Conservation (phyloP, 208 protist genomes). For the Trypanosoma scelopori region DNA sequence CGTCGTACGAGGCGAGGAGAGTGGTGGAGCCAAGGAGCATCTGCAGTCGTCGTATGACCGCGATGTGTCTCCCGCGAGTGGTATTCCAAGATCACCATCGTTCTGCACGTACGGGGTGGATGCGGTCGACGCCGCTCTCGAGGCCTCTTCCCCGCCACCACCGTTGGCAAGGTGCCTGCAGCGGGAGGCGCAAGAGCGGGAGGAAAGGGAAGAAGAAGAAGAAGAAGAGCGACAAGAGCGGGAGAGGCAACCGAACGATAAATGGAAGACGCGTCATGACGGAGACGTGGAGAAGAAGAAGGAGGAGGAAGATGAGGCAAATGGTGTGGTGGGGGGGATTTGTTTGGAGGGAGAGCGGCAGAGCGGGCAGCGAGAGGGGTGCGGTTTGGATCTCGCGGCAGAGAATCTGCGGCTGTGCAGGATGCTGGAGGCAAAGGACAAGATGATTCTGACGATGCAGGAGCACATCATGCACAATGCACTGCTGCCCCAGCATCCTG, state of each 20-base stretch:
- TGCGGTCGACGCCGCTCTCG: neutral
- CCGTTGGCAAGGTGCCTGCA: constrained; percentile 13
- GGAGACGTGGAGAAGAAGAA: neutral
- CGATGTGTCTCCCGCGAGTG: constrained; percentile 15
- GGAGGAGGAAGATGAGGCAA: neutral
- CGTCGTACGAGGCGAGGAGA: neutral
- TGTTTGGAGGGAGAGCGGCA: neutral
- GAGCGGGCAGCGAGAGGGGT: neutral
- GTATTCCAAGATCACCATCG: constrained; percentile 15
- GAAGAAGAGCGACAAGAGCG: too few relatives aligned
- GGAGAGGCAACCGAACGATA: too few relatives aligned
- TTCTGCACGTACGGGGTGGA: neutral
- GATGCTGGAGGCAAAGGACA: constrained; percentile 29
- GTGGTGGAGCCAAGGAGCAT: neutral
- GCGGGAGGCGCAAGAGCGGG: neutral
- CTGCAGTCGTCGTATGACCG: neutral
- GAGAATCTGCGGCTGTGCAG: constrained; percentile 14
- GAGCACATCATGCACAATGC: constrained; percentile 17
- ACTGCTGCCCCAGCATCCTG: constrained; percentile 5
- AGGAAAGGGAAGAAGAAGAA: too few relatives aligned
- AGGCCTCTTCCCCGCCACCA: constrained; percentile 8
- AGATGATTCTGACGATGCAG: constrained; percentile 27
- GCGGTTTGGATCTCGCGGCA: neutral
- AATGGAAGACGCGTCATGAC: too few relatives aligned
- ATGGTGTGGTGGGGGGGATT: neutral